Base-by-base conservation (phyloP, 495 filamentous ascomycete species). In the Tetracladium marchalianum region DNA sequence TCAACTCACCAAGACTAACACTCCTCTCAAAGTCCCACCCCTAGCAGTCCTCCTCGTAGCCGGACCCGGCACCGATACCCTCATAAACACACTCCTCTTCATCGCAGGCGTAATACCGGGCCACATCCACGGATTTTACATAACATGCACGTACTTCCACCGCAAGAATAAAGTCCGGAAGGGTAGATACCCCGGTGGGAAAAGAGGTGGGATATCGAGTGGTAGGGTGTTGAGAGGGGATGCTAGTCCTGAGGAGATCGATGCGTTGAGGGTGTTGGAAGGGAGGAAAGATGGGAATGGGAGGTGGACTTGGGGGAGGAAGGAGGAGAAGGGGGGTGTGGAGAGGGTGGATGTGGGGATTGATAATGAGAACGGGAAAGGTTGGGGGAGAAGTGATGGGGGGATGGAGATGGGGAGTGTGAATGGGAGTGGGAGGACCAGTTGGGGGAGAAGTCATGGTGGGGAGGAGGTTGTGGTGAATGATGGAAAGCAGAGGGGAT, bases 101-200 rank as follows among this genome's bases (percentile, higher is more conserved):
- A 43, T 69, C 34, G 51, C 53, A 13, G 64, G 62, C 35, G 62
- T 67, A 11, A 56, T 67, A 22, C 66, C 66, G 4, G 58, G 57
- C 6, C 63, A 67, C 39, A 51, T 65, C 34, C 65, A 69, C 43
- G 65, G 54, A 15, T 69, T 69, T 58, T 66, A 66, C 53, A 57
- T 67, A 12, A 53, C 46, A 27, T 61, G 54, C 47, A 65, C 60
- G 1, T 69, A 64, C 47, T 65, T 62, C 52, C 56, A 63, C 31
- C 59, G 65, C 37, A 52, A 57, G 18, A 22, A 48, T 1, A 64
- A 64, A 47, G 64, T 65, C 9, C 12, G 52, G 9, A 60, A 58
- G 41, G 56, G 59, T 10, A 42, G 41, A 9, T 60, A 52, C 22
- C 62, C 58, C 7, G 60, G 58, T 1, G 51, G 52, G 0, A 44